Percentiles rank a stretch among this genome's conserved stretches.
These are phyloP conservation scores for Diaporthe humulicola DNA, from an alignment of 2,329 filamentous ascomycete species.

Conservation along the genomic window DNA sequence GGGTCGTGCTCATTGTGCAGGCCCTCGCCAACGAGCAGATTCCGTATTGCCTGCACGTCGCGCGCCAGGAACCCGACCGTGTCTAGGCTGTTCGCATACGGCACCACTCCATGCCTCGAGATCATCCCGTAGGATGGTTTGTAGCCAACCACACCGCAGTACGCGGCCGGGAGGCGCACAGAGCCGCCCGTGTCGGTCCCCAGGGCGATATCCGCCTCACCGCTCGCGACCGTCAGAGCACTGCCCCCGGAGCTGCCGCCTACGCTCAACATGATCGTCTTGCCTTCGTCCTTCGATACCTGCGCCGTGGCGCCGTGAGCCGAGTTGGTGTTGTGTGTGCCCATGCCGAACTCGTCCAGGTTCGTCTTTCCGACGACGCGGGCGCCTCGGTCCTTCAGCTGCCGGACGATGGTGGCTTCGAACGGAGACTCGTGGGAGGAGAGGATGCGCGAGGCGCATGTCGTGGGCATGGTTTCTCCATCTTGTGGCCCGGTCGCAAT, in stretches of 20 bases:
- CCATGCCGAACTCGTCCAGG: slow-evolving; percentile 76
- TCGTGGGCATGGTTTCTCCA: slow-evolving; percentile 72
- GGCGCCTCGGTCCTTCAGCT: slow-evolving; percentile 74
- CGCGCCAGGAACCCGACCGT: slow-evolving; percentile 84
- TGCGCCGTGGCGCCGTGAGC: slow-evolving; percentile 46
- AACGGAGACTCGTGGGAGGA: slow-evolving; percentile 80
- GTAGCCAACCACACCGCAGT: slow-evolving; percentile 85
- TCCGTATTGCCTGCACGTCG: slow-evolving; percentile 63
- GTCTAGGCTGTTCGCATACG: slow-evolving; percentile 93
- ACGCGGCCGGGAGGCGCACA: slow-evolving; percentile 88
- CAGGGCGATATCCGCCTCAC: slow-evolving; percentile 73
- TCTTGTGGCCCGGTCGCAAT: slow-evolving; percentile 67
- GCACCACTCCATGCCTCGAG: slow-evolving; percentile 87
- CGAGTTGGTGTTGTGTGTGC: slow-evolving; percentile 51
- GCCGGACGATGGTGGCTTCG: slow-evolving; percentile 82
- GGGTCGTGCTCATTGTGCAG: slow-evolving; percentile 71
- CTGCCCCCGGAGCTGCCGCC: slow-evolving; percentile 96
- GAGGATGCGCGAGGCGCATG: slow-evolving; percentile 85
- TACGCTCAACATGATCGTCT: slow-evolving; percentile 67
- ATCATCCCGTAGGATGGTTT: slow-evolving; percentile 93
- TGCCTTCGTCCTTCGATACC: slow-evolving; percentile 31
- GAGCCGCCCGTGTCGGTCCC: slow-evolving; percentile 96
- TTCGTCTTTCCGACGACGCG: slow-evolving; percentile 85
- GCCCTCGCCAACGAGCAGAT: slow-evolving; percentile 64
- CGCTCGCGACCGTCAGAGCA: slow-evolving; percentile 82